phyloP scores from a whole-genome alignment of 202 grass and related monocot species.

The Miscanthus sacchariflorus region DNA sequence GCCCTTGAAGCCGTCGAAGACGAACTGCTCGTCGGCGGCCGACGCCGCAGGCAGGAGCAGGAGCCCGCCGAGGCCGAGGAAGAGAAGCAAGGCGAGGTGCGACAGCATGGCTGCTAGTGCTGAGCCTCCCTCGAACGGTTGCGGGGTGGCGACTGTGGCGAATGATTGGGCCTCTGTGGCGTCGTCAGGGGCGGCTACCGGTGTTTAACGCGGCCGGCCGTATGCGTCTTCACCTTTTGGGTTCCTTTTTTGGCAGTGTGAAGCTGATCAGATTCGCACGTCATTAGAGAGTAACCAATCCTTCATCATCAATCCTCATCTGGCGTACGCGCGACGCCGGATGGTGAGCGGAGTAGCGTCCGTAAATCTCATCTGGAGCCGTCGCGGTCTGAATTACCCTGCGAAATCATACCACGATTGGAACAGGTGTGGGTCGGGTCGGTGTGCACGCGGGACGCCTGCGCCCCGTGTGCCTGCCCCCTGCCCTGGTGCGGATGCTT shows the following conservation, averaged over 20 bases:
- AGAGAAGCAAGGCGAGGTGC: slow-evolving; percentile 22
- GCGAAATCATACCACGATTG: neutral
- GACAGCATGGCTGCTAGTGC: slow-evolving; percentile 4
- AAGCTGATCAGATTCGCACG: slow-evolving; percentile 1
- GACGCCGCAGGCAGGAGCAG: neutral
- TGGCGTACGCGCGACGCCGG: neutral
- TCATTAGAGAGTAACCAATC: neutral
- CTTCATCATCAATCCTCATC: neutral
- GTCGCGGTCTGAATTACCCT: neutral
- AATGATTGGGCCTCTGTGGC: neutral
- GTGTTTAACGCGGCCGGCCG: neutral
- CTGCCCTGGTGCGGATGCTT: neutral
- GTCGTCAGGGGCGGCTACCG: too few species aligned
- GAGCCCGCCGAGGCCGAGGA: slow-evolving; percentile 1
- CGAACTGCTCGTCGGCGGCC: slow-evolving; percentile 49
- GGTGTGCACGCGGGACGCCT: neutral
- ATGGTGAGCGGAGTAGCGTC: neutral
- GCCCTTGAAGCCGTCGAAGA: slow-evolving; percentile 60
- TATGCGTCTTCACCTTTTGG: neutral
- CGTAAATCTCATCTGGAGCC: neutral
- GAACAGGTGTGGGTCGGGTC: neutral
- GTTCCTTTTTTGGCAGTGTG: neutral
- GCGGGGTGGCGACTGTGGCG: neutral
- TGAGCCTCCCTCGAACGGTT: neutral
- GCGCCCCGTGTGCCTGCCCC: neutral